phyloP scores from a whole-genome alignment of 352 stramenopile genomes.

The Elongisporangium anandrum region DNA sequence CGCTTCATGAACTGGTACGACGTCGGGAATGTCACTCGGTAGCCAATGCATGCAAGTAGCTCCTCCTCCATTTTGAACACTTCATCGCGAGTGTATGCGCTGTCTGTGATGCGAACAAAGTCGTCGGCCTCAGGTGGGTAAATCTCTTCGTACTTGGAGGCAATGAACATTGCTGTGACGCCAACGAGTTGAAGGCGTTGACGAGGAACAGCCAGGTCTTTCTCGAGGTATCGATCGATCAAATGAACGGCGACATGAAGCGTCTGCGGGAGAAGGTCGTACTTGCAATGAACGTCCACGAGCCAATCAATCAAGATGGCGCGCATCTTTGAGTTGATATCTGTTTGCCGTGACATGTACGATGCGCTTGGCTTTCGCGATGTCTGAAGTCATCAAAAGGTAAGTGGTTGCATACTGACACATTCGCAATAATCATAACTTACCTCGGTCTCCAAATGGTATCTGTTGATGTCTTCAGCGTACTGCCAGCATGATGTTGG shows the following conservation, averaged over 20 bases:
- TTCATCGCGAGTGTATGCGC: conserved; percentile 88
- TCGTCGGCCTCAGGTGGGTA: conserved; percentile 92
- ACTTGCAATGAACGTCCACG: conserved; percentile 89
- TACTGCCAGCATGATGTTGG: conserved; percentile 72
- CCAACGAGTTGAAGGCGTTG: conserved; percentile 94
- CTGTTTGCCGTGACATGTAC: conserved; percentile 89
- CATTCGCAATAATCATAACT: background rate
- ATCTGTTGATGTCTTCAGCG: conserved; percentile 77
- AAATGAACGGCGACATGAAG: conserved; percentile 83
- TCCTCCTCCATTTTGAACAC: conserved; percentile 83
- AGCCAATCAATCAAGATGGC: conserved; percentile 99
- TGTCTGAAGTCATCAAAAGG: conserved; percentile 24
- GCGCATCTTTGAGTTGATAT: conserved; percentile 99
- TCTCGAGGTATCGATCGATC: conserved; percentile 80
- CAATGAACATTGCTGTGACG: conserved; percentile 94
- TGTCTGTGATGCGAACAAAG: conserved; percentile 97
- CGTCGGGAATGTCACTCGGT: conserved; percentile 83
- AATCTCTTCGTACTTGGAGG: conserved; percentile 98
- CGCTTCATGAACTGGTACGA: conserved; percentile 83
- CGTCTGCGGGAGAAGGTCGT: conserved; percentile 70
- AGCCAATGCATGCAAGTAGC: conserved; percentile 63
- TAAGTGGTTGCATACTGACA: background rate
- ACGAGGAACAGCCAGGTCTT: conserved; percentile 60
- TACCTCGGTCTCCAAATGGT: conserved; percentile 69
- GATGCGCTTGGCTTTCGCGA: conserved; percentile 48